Conservation (phyloP, 2,329 filamentous ascomycete genomes). For the Fusarium compactum region DNA sequence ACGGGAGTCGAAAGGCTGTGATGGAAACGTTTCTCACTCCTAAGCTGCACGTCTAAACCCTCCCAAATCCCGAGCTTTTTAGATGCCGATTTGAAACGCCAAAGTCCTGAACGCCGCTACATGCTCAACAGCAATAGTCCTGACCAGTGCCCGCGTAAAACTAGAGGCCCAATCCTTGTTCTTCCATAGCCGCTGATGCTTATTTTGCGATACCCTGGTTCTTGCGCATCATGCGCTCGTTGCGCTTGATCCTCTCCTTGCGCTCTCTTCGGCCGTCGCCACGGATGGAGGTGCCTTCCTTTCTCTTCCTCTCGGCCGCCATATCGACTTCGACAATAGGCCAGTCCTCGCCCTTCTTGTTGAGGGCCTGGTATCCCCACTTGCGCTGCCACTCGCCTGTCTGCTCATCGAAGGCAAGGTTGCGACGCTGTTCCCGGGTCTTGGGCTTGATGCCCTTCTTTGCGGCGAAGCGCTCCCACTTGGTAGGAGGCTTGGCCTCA, state of each 20-base stretch:
- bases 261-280: constrained; percentile 73
- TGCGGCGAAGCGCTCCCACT: constrained; percentile 95
- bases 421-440: constrained; percentile 77
- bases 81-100: constrained; percentile 47
- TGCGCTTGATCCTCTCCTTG: constrained; percentile 77
- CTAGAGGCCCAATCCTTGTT: constrained; percentile 9
- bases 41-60: constrained; percentile 33
- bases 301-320: constrained; percentile 72
- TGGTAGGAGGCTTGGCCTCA: constrained; percentile 83
- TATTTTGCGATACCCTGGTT: constrained; percentile 63
- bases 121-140: constrained; percentile 38
- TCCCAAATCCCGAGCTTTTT: constrained; percentile 39
- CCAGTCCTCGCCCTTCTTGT: constrained; percentile 89
- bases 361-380: constrained; percentile 94
- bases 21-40: constrained; percentile 35
- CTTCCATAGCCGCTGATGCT: constrained; percentile 16
- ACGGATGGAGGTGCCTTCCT: constrained; percentile 71
- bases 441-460: constrained; percentile 97
- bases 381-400: constrained; percentile 90
- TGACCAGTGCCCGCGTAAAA: constrained; percentile 21
- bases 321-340: constrained; percentile 87
- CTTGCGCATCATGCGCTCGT: constrained; percentile 76
- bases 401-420: constrained; percentile 86
- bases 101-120: constrained; percentile 49
- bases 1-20: constrained; percentile 31